Evolutionary conservation across 2,329 filamentous ascomycete genomes (phyloP).

Genomic region (Lecanicillium sp.): DNA sequence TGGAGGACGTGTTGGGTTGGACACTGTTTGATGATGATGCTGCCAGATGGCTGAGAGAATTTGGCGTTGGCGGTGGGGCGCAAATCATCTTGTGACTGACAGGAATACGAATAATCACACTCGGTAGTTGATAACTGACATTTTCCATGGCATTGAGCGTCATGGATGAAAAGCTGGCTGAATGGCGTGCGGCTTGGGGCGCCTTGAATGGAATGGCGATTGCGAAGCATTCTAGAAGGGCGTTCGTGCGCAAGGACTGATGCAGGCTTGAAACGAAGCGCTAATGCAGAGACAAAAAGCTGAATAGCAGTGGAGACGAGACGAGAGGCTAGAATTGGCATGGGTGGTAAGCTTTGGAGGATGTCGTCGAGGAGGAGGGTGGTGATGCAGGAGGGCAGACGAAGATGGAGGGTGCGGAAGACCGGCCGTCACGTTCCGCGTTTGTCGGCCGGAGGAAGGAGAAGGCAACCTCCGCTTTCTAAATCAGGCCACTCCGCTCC

Average conservation of each 20-base stretch:
- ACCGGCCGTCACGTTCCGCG: not conserved
- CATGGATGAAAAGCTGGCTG: too few relatives aligned
- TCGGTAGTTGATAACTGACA: slow-evolving; percentile 1
- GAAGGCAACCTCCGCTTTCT: too few relatives aligned
- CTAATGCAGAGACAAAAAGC: slow-evolving; percentile 7
- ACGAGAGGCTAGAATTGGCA: not conserved
- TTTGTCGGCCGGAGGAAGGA: too few relatives aligned
- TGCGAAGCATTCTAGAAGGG: slow-evolving; percentile 10
- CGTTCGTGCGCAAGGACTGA: slow-evolving; percentile 1
- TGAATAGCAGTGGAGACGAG: slow-evolving; percentile 5
- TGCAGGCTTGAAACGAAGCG: not conserved
- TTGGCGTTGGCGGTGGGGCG: too few relatives aligned
- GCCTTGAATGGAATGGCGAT: too few relatives aligned
- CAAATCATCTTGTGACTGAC: too few relatives aligned
- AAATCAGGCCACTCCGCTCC: too few relatives aligned
- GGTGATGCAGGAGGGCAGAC: not conserved
- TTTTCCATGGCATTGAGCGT: too few relatives aligned
- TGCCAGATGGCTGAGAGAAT: too few relatives aligned
- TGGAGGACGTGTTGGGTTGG: too few relatives aligned
- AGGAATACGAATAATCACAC: too few relatives aligned
- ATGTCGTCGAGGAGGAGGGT: not conserved
- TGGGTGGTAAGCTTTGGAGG: not conserved
- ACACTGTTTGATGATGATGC: too few relatives aligned
- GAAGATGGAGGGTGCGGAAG: not conserved
- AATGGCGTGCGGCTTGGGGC: not conserved